Percentiles rank a stretch among this genome's conserved stretches.
phyloP scores from a whole-genome alignment of 345 rosid genomes.

The Trapa bicornis region DNA sequence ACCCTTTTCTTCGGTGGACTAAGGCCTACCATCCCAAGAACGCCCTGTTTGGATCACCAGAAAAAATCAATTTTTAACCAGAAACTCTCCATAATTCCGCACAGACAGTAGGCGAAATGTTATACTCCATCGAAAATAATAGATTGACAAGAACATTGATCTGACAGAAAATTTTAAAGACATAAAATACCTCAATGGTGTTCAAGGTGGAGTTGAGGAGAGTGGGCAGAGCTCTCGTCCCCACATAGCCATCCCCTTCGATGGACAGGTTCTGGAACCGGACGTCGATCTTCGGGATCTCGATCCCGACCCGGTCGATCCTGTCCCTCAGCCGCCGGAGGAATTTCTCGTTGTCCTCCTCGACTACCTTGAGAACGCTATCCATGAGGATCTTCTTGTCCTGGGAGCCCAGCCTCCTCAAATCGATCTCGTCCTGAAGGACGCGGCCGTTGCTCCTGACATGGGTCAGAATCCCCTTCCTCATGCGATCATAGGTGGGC shows the following conservation, averaged over 20 bases:
- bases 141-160: not conserved
- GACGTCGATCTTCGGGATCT: slow-evolving; percentile 28
- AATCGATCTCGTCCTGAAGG: slow-evolving; percentile 17
- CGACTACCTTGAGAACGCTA: slow-evolving; percentile 22
- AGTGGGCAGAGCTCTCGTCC: slow-evolving; percentile 31
- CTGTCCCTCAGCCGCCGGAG: slow-evolving; percentile 16
- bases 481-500: slow-evolving; percentile 25
- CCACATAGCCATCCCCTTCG: slow-evolving; percentile 32
- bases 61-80: no score
- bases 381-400: slow-evolving; percentile 28
- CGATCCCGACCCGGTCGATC: slow-evolving; percentile 32
- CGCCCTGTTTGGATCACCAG: slow-evolving; percentile 9
- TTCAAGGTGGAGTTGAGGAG: slow-evolving; percentile 26
- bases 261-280: slow-evolving; percentile 27
- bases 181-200: slow-evolving; percentile 18
- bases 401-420: slow-evolving; percentile 22
- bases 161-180: not conserved
- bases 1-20: slow-evolving; percentile 27
- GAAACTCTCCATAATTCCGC: no score
- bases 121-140: no score
- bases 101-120: no score
- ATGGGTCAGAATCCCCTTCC: slow-evolving; percentile 19
- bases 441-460: slow-evolving; percentile 19
- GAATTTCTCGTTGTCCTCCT: slow-evolving; percentile 23
- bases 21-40: slow-evolving; percentile 17